These are phyloP conservation scores for Pichia cactophila DNA, from an alignment of 1,139 yeast genomes.

Conservation along the genomic window DNA sequence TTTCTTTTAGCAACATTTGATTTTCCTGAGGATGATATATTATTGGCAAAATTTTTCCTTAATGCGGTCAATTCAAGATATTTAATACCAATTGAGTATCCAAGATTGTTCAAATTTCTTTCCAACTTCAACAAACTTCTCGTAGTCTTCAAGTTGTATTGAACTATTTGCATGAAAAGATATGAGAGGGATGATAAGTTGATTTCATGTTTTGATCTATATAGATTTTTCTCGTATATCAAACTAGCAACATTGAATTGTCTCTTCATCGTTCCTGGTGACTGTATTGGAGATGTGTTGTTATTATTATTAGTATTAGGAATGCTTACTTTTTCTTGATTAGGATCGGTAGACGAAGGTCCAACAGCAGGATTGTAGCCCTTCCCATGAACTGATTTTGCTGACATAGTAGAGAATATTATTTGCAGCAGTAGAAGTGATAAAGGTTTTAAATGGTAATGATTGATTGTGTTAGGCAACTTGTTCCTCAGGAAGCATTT, in stretches of 20 bases:
- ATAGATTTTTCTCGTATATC: constrained; percentile 63
- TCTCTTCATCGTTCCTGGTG: constrained; percentile 10
- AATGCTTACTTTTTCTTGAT: background rate
- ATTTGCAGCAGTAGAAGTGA: no score
- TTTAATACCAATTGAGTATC: constrained; percentile 61
- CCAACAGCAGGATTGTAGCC: constrained; percentile 26
- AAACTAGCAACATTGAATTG: constrained; percentile 22
- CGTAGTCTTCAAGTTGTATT: constrained; percentile 43
- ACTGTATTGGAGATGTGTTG: constrained; percentile 5
- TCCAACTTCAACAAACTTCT: constrained; percentile 76
- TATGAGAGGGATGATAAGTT: constrained; percentile 62
- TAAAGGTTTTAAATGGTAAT: background rate
- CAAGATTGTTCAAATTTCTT: constrained; percentile 63
- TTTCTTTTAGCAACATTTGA: constrained; percentile 72
- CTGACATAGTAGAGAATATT: background rate
- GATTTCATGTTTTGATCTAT: constrained; percentile 59
- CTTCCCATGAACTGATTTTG: constrained; percentile 15
- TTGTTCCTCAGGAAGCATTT: background rate
- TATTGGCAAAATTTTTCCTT: constrained; percentile 43
- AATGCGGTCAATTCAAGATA: constrained; percentile 50
- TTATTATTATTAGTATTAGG: background rate
- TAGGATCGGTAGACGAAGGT: constrained; percentile 22
- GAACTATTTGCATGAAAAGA: constrained; percentile 65
- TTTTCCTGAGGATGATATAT: constrained; percentile 39
- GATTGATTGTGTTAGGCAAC: background rate